Base-by-base conservation (phyloP, 2,329 filamentous ascomycete species). In the Penicillium sp. region DNA sequence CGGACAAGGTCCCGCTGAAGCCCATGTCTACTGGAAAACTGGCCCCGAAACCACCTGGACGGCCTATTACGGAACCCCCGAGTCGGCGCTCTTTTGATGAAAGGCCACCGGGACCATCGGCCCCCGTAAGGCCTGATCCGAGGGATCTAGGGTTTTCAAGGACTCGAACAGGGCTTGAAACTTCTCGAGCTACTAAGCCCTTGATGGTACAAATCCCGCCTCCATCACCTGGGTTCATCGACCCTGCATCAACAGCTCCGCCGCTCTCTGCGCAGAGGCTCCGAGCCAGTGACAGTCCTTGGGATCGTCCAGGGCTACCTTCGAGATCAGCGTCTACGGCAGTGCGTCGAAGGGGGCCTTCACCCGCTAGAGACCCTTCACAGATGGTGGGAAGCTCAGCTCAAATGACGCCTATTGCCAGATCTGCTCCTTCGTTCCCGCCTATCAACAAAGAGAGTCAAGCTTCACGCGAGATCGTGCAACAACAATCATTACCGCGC, bases 1-100 rank as follows among this genome's bases (percentile, higher is more conserved):
- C 86, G 4, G 88, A 86, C 59, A 89, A 84, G 58, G 74, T 81
- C 0, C 81, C 84, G n/a, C 79, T 72, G 6, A 73, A 72, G 45
- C 67, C 63, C 1, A 37, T 60, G 8, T 60, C 66, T n/a, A 47
- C 63, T 22, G 59, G 59, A 19, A 67, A 67, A 47, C 22, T 60
- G 15, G 35, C 50, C 49, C 37, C 64, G 56, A 65, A 50, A n/a
- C 64, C 64, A 24, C 73, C 66, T 40, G 44, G 65, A 47, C 70
- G 69, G 5, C 67, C 70, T 33, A 65, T 59, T 5, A 69, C 71
- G 1, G 75, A 76, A 53, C 70, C 69, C 3, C 72, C 71, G 6
- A 56, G 57, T 24, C 67, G 72, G 7, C 70, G 68, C 24, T 72
- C 72, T 3, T 70, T 75, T 35, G 70, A 74, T 44, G 75, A 75